Evolutionary conservation across 2,329 filamentous ascomycete genomes (phyloP).

Genomic region (Fusarium heterosporum): DNA sequence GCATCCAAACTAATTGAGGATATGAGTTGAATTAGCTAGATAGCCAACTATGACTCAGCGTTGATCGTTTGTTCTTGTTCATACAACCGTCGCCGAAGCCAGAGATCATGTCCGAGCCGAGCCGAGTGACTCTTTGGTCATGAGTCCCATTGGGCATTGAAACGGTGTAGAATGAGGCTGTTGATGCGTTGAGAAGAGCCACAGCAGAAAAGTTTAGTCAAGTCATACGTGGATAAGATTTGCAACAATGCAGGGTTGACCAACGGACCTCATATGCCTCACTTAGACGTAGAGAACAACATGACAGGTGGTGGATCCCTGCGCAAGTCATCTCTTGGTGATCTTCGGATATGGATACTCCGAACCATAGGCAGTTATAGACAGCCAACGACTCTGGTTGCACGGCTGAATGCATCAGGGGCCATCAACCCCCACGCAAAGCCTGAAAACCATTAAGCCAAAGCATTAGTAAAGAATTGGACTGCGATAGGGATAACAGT

Average conservation of each 20-base stretch:
- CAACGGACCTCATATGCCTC: neutral
- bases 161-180: conserved; percentile 3
- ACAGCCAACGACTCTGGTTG: neutral
- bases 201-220: neutral
- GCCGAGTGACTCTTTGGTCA: conserved; percentile 28
- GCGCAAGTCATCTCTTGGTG: neutral
- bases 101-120: conserved; percentile 25
- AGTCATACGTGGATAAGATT: conserved; percentile 8
- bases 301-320: neutral
- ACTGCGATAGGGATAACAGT: neutral
- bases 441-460: conserved; percentile 7
- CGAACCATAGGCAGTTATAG: conserved; percentile 3
- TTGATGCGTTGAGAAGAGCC: conserved; percentile 1
- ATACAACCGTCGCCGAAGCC: neutral
- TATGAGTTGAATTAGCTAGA: neutral
- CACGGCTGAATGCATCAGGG: neutral
- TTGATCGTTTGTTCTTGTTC: neutral
- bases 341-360: neutral
- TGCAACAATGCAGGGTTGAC: conserved; percentile 1
- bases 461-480: conserved; percentile 2
- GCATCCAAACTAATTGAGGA: neutral
- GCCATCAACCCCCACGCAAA: neutral
- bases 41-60: neutral
- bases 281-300: neutral
- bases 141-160: neutral